Conservation (phyloP, 192 early-diverging fungal genomes). For the Coemansia sp. region DNA sequence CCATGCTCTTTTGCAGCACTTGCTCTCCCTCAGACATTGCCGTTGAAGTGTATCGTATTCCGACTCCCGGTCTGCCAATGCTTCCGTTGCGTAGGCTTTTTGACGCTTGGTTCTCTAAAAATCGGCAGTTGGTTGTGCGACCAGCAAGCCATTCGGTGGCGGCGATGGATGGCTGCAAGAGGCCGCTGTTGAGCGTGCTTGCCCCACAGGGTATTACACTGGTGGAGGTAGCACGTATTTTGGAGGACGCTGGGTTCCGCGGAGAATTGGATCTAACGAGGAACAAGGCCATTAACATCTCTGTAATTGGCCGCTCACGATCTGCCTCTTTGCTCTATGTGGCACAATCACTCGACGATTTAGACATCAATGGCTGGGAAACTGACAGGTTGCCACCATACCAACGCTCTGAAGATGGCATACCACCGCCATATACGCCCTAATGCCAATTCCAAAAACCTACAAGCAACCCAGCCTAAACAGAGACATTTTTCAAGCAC, state of each 20-base stretch:
- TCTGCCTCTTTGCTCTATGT: constrained; percentile 8
- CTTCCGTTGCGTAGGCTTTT: constrained; percentile 11
- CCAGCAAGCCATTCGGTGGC: neutral
- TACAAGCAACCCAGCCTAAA: too few relatives aligned
- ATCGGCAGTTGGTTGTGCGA: constrained; percentile 36
- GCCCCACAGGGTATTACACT: constrained; percentile 41
- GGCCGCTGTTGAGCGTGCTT: constrained; percentile 24
- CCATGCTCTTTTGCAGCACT: constrained; percentile 29
- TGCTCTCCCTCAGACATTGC: constrained; percentile 8
- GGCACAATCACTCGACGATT: neutral
- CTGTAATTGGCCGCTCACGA: constrained; percentile 36
- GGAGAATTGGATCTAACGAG: constrained; percentile 25
- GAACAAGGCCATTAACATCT: constrained; percentile 42
- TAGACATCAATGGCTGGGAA: neutral
- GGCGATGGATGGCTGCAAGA: neutral
- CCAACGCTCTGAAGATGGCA: constrained; percentile 11
- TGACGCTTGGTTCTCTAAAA: constrained; percentile 11
- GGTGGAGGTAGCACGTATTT: constrained; percentile 28
- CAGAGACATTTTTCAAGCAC: neutral
- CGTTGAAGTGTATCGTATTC: constrained; percentile 8
- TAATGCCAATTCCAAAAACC: neutral
- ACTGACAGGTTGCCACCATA: constrained; percentile 29
- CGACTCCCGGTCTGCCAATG: neutral
- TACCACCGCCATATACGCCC: constrained; percentile 31
- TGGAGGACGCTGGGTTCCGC: neutral